phyloP scores from a whole-genome alignment of 1,139 yeast genomes.

The Pichia kudriavzevii region DNA sequence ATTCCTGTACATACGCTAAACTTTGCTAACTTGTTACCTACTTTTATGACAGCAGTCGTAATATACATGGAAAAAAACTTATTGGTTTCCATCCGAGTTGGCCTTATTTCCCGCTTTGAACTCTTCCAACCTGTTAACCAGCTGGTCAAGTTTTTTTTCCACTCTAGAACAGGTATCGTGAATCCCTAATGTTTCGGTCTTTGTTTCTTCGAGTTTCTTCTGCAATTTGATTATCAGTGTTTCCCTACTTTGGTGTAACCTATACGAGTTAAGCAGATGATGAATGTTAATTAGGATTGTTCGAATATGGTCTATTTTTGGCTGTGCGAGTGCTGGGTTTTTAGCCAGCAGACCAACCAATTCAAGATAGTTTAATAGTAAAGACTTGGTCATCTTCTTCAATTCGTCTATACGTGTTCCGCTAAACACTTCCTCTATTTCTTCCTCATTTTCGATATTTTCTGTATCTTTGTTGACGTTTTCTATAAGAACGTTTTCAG shows the following conservation, averaged over 20 bases:
- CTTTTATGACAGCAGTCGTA: too few relatives aligned
- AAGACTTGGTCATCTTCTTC: constrained; percentile 49
- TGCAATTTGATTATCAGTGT: constrained; percentile 44
- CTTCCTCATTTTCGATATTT: constrained; percentile 18
- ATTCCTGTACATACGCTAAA: too few relatives aligned
- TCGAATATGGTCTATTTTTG: constrained; percentile 44
- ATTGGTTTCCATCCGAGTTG: too few relatives aligned
- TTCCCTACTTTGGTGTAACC: constrained; percentile 57
- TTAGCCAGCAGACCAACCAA: constrained; percentile 42
- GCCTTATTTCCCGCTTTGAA: too few relatives aligned
- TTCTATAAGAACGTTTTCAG: too few relatives aligned
- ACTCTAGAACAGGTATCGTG: constrained; percentile 34
- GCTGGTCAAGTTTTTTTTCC: constrained; percentile 30
- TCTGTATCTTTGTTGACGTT: constrained; percentile 2
- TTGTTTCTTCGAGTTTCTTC: constrained; percentile 39
- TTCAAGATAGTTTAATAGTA: constrained; percentile 47
- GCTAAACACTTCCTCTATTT: constrained; percentile 39
- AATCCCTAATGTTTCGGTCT: constrained; percentile 36
- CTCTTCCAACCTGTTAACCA: constrained; percentile 23
- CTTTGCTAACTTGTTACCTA: too few relatives aligned
- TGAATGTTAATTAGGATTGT: constrained; percentile 46
- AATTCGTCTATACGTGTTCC: constrained; percentile 41
- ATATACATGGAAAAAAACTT: too few relatives aligned
- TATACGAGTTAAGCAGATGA: constrained; percentile 48
- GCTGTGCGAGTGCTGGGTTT: constrained; percentile 41